Percentiles rank a stretch among this genome's conserved stretches.
Evolutionary conservation across 371 early-diverging fungal genomes (phyloP).

Genomic region (Mortierella sp.): DNA sequence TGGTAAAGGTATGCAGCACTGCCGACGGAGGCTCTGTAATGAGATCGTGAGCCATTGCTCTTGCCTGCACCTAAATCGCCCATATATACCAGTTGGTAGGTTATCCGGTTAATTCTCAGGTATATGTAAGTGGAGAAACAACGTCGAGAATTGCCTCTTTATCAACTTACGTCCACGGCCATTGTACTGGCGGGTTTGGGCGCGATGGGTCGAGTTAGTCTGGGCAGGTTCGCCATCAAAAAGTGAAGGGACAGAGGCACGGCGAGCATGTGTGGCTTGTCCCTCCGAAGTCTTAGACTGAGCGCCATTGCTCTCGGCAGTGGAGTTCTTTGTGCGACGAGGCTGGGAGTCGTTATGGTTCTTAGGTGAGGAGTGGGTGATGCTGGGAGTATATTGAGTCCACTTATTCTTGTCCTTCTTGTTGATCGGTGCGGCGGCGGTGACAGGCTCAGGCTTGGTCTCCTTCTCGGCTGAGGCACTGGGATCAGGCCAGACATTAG

Average conservation of each 20-base stretch:
- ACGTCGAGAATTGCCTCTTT: too few species aligned
- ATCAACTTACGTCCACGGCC: constrained; percentile 57
- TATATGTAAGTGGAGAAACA: too few species aligned
- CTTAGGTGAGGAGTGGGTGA: constrained; percentile 67
- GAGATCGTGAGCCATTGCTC: constrained; percentile 22
- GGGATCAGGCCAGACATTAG: constrained; percentile 45
- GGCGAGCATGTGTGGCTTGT: constrained; percentile 32
- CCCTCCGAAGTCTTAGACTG: constrained; percentile 17
- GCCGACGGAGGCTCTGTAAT: constrained; percentile 55
- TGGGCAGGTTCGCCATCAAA: constrained; percentile 43
- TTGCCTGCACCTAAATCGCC: constrained; percentile 51
- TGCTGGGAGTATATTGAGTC: constrained; percentile 70
- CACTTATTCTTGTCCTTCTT: constrained; percentile 69
- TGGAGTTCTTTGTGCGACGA: constrained; percentile 34
- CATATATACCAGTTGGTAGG: too few species aligned
- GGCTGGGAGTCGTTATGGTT: constrained; percentile 25
- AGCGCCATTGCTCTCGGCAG: constrained; percentile 1
- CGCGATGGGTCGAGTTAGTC: constrained; percentile 23
- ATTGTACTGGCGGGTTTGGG: constrained; percentile 29
- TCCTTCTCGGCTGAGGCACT: constrained; percentile 52
- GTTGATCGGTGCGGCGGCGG: constrained; percentile 37
- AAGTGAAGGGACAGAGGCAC: constrained; percentile 47
- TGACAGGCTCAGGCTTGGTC: constrained; percentile 34
- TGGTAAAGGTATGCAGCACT: constrained; percentile 47
- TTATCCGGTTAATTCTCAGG: too few species aligned